Evolutionary conservation across 257 asterid species (phyloP), one percentile per base, ranked within the genome.

Genomic region (Thymus mandschuricus): DNA sequence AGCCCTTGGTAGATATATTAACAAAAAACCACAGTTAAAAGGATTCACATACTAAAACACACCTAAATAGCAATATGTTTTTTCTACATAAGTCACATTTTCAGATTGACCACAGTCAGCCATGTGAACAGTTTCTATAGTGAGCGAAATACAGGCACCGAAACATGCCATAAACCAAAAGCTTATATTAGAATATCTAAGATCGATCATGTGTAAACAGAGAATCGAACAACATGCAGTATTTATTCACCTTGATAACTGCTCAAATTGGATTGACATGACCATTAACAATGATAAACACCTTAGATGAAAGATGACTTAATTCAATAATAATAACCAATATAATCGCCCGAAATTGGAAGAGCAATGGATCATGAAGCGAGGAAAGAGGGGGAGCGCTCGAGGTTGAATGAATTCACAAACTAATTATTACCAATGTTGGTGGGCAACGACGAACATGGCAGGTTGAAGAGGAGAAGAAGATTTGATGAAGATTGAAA

Each of bases 111-210:
- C 98, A 68, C 79, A 70, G 76, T 90, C 98, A 58, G 87, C 89
- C 73, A 71, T 83, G 77, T 86, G 95, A 71, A 90, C 75, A 41
- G 97, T 90, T 54, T 92, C 98, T 11, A 90, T 82, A 11, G 98
- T 92, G 54, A 92, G 84, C 48, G 77, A 93, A 93, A 77, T 91
- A 93, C 7, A 91, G 94, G 78, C 96, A 91, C 98, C 89, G 94
- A 70, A 74, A 72, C 41, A 35, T 12, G 38, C 54, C 2, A 45
- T 29, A 6, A 57, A 57, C 49, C 30, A 65, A 73, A 68, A 50
- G 61, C 69, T 50, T 67, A 58, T 31, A 67, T 69, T 50, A 76
- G 43, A 40, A 68, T 70, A 67, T 9, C 41, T 4, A 38, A 6
- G 10, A 10, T 33, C 3, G 33, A 30, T 46, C 28, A 40, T 15